These are phyloP conservation scores for Pseudogymnoascus sp. DNA, from an alignment of 2,329 filamentous ascomycete species.

Conservation along the genomic window DNA sequence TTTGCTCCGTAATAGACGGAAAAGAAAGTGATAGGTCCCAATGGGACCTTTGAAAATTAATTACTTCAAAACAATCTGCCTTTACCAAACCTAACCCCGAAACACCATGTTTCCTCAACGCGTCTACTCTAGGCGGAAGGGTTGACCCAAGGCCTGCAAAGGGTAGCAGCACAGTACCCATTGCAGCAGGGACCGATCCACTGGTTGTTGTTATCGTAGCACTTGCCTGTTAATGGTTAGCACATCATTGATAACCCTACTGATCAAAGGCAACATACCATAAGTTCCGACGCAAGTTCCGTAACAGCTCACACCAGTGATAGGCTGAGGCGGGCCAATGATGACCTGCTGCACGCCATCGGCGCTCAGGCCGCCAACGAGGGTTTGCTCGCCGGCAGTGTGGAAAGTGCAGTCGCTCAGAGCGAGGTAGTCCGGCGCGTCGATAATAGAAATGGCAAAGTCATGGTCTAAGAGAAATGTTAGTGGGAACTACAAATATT, in stretches of 20 bases:
- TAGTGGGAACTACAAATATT: background rate
- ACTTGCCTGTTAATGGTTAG: constrained; percentile 9
- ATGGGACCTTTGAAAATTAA: background rate
- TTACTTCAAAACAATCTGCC: background rate
- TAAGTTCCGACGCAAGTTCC: constrained; percentile 36
- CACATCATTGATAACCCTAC: background rate
- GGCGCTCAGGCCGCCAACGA: constrained; percentile 28
- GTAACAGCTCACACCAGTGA: constrained; percentile 36
- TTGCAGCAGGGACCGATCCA: constrained; percentile 15
- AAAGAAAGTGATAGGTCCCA: background rate
- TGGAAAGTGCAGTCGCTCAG: constrained; percentile 36
- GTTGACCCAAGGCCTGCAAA: background rate
- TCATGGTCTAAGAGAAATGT: constrained; percentile 29
- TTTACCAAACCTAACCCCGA: background rate
- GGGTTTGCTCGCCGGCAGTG: constrained; percentile 26
- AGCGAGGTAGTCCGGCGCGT: constrained; percentile 38
- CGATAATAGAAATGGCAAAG: constrained; percentile 34
- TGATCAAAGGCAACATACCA: constrained; percentile 22
- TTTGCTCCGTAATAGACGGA: background rate
- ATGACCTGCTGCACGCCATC: constrained; percentile 28
- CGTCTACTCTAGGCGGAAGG: background rate
- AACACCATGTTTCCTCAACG: background rate
- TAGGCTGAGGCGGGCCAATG: constrained; percentile 37
- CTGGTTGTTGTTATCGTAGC: constrained; percentile 4
- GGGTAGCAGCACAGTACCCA: constrained; percentile 21